Base-by-base conservation (phyloP, 345 rosid genomes). In the Erysimum cheiranthoides region DNA sequence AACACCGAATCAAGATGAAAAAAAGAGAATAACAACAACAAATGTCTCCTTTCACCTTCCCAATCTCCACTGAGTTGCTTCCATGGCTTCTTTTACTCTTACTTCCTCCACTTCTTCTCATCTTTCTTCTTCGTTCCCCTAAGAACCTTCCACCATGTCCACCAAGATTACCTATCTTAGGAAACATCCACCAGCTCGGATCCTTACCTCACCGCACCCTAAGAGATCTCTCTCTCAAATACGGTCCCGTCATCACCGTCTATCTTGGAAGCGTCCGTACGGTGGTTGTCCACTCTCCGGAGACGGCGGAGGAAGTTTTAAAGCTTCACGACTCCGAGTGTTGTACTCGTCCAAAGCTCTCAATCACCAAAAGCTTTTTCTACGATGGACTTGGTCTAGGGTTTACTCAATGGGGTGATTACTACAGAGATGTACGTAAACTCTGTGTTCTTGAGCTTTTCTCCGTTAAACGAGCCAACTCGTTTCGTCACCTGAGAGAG, bases 181-280 rank as follows among this genome's bases (percentile, higher is more conserved):
- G 87, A 16, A 85, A 84, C 82, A 70, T 87, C 59, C 86, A 82
- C 80, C 85, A 77, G 31, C 84, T 87, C 4, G 87, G 87, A 27
- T 70, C 35, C 5, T 60, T 81, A 45, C 85, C 84, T 11, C 86
- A 85, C 73, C 84, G 76, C 25, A 45, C 53, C 32, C 80, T 84
- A 12, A 39, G 76, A 39, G 68, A 80, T 4, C 79, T 87, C 49
- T 78, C 93, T 21, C 74, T 56, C 40, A 74, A 82, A 67, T 77
- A 86, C 5, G 92, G 91, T 0, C 84, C 83, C 0, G 82, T 86
- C 74, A 71, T 90, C 82, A 79, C 74, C 49, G 71, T 88, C 40
- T 81, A 40, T 5, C 85, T 86, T 2, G 91, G 93, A 12, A 71
- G 53, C 18, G 75, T 82, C 1, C 86, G 86, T 3, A 76, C 87